Evolutionary conservation across 2,329 filamentous ascomycete genomes (phyloP), one percentile per base, ranked within the genome.

Genomic region (Penicillium corylophilum): DNA sequence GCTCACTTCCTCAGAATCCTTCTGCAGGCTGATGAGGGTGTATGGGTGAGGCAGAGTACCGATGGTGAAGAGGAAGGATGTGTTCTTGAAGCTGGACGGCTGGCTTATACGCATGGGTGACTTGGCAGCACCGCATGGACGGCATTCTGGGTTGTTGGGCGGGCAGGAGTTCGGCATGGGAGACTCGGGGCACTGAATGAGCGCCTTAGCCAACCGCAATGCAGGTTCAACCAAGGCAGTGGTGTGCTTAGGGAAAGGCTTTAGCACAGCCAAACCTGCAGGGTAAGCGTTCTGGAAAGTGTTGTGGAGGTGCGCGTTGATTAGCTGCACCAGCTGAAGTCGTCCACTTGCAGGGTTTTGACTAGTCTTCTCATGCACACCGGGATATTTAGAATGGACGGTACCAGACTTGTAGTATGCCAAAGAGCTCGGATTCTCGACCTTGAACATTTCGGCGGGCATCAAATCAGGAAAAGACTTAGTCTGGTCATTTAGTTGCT

Each of bases 1-100:
- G 43, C 86, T 86, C 44, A 89, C 75, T 1, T 79, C 74, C 2
- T 83, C 78, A 36, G 82, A 75, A 46, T 77, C 74, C 51, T 84
- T 80, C 52, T 84, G 79, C 16, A 97, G 77, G 12, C 84, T 82
- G 48, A 85, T 82, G 38, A 90, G 79, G 1, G 92, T 96, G 76
- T 91, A 95, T 0, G 94, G 94, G 68, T 99, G 94, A 0, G 93
- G 93, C 12, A 97, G 87, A 0, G 86, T 89, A 53, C 88, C 91
- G 57, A 99, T 89, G 2, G 88, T 90, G 75, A 91, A 97, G 15
- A 87, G 68, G 1, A 78, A 79, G 13, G 86, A 85, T 4, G 80
- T 81, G 70, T 96, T 96, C 49, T 81, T 81, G 71, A 90, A 94
- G 16, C 80, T 74, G 3, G 81, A 73, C 2, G 85, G 82, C 0